A percentile compares a stretch with the other conserved stretches of the same genome.
Conservation (phyloP, 495 filamentous ascomycete species). For the Chaetomidium leptoderma region DNA sequence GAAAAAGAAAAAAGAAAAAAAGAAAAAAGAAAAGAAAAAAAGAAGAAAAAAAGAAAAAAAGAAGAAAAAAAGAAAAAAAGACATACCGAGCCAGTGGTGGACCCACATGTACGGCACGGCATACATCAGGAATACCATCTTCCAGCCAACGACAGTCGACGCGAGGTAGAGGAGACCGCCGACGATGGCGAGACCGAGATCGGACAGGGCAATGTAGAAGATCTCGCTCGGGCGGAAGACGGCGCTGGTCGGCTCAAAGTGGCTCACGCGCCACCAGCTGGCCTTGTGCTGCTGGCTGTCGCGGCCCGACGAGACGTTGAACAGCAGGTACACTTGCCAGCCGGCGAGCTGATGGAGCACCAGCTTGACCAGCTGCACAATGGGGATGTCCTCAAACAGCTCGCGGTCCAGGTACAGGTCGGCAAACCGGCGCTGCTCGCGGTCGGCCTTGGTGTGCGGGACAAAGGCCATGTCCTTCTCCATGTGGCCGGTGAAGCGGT, state of each 20-base stretch:
- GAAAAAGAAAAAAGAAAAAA: no score
- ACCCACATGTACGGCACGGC: conserved; percentile 93
- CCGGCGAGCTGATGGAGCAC: conserved; percentile 81
- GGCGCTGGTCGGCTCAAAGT: conserved; percentile 84
- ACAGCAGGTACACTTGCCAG: conserved; percentile 79
- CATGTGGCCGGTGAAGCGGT: conserved; percentile 92
- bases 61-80: no score
- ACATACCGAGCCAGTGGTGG: conserved; percentile 88
- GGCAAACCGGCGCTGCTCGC: conserved; percentile 59
- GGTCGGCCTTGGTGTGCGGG: conserved; percentile 72
- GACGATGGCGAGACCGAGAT: conserved; percentile 67
- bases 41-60: no score
- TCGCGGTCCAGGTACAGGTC: conserved; percentile 60
- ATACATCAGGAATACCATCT: conserved; percentile 86
- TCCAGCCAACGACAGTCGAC: conserved; percentile 69
- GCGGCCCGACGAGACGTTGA: conserved; percentile 89
- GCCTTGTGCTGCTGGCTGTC: conserved; percentile 76
- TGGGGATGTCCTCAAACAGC: conserved; percentile 86
- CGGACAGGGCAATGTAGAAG: conserved; percentile 75
- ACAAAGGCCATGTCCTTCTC: conserved; percentile 98
- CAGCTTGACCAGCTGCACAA: conserved; percentile 67
- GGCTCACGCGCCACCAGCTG: conserved; percentile 75
- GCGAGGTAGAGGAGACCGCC: conserved; percentile 50
- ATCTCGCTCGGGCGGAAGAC: conserved; percentile 88
- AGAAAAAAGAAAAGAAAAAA: no score